phyloP scores from a whole-genome alignment of 108 stramenopile genomes.

The Skeletonema potamos region DNA sequence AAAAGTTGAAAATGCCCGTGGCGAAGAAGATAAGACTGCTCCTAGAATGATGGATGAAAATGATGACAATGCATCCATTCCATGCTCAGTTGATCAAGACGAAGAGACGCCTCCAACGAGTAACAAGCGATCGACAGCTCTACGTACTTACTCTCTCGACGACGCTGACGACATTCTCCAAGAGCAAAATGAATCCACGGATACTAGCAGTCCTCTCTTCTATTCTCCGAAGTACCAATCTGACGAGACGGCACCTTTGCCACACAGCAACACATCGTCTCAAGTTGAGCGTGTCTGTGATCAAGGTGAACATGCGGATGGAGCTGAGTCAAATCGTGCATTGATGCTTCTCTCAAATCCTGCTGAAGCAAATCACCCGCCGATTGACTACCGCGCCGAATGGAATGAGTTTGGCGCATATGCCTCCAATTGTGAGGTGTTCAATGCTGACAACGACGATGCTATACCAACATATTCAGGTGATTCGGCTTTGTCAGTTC shows the following conservation, averaged over 20 bases:
- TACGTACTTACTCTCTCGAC: neutral
- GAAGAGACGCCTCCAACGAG: neutral
- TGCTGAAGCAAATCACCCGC: neutral
- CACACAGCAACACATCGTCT: neutral
- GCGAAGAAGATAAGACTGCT: neutral
- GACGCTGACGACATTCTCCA: neutral
- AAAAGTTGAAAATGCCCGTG: neutral
- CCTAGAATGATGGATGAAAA: neutral
- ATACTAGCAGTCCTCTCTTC: neutral
- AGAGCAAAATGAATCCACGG: neutral
- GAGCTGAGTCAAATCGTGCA: neutral
- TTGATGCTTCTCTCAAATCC: neutral
- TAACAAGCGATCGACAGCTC: neutral
- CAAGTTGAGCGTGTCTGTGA: neutral
- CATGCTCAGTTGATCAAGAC: neutral
- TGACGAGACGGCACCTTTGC: neutral
- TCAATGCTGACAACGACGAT: neutral
- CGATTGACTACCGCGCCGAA: neutral
- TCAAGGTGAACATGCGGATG: neutral
- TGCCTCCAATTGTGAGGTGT: neutral
- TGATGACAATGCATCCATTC: too few species aligned
- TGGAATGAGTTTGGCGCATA: neutral
- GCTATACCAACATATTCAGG: neutral
- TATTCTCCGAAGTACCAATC: neutral
- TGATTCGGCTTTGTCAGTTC: neutral